These are phyloP conservation scores for Coemansia sp. DNA, from an alignment of 192 early-diverging fungal species.

Conservation along the genomic window DNA sequence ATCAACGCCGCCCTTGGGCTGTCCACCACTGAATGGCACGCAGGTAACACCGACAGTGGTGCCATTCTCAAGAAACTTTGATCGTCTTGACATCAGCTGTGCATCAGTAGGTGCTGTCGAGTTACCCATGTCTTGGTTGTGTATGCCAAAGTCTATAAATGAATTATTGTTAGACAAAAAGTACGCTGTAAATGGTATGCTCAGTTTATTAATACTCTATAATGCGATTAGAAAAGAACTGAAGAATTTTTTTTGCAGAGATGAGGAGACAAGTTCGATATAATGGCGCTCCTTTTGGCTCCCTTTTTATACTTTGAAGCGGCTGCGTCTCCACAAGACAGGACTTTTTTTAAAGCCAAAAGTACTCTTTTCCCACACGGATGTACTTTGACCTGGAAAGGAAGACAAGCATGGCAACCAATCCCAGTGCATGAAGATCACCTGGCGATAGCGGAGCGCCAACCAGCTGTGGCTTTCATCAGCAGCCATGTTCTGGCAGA, in stretches of 20 bases:
- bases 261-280: too few relatives aligned
- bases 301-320: conserved; percentile 3
- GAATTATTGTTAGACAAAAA: conserved; percentile 1
- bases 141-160: not conserved
- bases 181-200: too few relatives aligned
- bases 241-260: conserved; percentile 2
- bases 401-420: not conserved
- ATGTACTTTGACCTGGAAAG: too few relatives aligned
- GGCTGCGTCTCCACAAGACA: too few relatives aligned
- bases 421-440: not conserved
- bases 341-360: too few relatives aligned
- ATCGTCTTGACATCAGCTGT: conserved; percentile 38
- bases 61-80: conserved; percentile 59
- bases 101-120: conserved; percentile 21
- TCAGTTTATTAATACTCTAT: too few relatives aligned
- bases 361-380: too few relatives aligned
- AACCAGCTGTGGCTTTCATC: too few relatives aligned
- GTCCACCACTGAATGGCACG: conserved; percentile 72
- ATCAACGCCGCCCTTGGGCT: conserved; percentile 88
- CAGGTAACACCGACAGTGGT: conserved; percentile 71
- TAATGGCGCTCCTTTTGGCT: not conserved
- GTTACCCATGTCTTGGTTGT: not conserved
- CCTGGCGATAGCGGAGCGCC: conserved; percentile 2
- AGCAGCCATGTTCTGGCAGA: too few relatives aligned
- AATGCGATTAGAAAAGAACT: too few relatives aligned